Evolutionary conservation across 106 monocot species (phyloP), one percentile per base, ranked within the genome.

Genomic region (Allium sativum): DNA sequence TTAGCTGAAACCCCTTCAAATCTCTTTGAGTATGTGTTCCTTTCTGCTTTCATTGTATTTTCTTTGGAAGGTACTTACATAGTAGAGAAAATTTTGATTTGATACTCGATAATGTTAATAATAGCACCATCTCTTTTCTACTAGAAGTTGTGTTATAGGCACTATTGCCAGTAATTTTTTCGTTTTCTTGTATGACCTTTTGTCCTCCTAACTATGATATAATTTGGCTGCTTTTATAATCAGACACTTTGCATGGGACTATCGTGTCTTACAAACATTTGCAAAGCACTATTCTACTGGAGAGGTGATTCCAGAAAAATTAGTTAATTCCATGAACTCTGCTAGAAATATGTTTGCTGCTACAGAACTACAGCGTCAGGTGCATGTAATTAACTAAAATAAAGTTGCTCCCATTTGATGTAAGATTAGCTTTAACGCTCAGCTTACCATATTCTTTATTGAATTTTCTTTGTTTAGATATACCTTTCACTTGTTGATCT

Each of bases 171-270:
- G 7, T 18, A 14, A 8, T 16, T 21, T 10, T 51, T 52, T 53
- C 7, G 14, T 71, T 15, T 31, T 31, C 31, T 31, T 3, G 31
- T 31, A 31, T 31, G 31, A 31, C 31, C 31, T 31, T 31, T 31
- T 31, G 31, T 31, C 5, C 31, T 31, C 31, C 31, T 31, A 31
- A 31, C 31, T 31, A 31, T 31, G 31, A 31, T 31, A 31, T 31
- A 31, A 31, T 31, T 31, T 31, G 2, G 31, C 31, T 31, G 31
- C 31, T 31, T 22, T 31, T 31, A 31, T 31, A 31, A 31, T 31
- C 55, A 96, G 95, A 77, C 87, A 87, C 68, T 96, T 84, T 76
- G 90, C 91, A 48, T 91, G 91, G 96, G 96, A 96, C 70, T 88
- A 91, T 58, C 81, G 91, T 53, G 87, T 91, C 20, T 52, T 96